Evolutionary conservation across 345 rosid genomes (phyloP).

Genomic region (Kandelia obovata): DNA sequence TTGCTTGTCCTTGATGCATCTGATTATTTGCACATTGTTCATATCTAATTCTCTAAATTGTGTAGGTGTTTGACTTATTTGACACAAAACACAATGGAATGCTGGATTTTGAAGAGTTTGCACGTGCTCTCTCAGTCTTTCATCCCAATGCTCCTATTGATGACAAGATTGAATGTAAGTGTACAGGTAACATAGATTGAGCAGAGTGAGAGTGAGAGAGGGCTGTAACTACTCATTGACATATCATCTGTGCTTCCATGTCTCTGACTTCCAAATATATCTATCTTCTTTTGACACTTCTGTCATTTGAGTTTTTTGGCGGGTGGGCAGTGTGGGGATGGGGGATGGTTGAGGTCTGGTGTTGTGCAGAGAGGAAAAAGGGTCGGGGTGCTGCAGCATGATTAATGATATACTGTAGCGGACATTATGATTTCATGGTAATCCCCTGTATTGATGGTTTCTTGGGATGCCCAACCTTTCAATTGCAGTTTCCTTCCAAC

Average conservation of each 20-base stretch:
- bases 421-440: background rate
- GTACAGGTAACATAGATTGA: background rate
- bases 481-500: constrained; percentile 28
- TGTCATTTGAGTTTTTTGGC: too few species aligned
- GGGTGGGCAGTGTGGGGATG: too few species aligned
- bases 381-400: too few species aligned
- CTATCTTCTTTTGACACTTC: too few species aligned
- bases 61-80: constrained; percentile 32
- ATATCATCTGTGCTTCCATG: background rate
- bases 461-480: background rate
- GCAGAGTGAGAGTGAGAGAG: background rate
- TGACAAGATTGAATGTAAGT: constrained; percentile 30
- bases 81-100: constrained; percentile 30
- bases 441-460: background rate
- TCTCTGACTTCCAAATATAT: background rate
- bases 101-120: constrained; percentile 30
- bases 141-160: constrained; percentile 31
- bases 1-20: background rate
- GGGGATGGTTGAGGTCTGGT: too few species aligned
- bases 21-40: background rate
- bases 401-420: too few species aligned
- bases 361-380: too few species aligned
- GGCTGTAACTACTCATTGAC: background rate
- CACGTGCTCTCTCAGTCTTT: constrained; percentile 28
- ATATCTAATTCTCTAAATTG: background rate